Evolutionary conservation across 192 early-diverging fungal species (phyloP), one percentile per base, ranked within the genome.

Genomic region (Spizellomyces sp.): DNA sequence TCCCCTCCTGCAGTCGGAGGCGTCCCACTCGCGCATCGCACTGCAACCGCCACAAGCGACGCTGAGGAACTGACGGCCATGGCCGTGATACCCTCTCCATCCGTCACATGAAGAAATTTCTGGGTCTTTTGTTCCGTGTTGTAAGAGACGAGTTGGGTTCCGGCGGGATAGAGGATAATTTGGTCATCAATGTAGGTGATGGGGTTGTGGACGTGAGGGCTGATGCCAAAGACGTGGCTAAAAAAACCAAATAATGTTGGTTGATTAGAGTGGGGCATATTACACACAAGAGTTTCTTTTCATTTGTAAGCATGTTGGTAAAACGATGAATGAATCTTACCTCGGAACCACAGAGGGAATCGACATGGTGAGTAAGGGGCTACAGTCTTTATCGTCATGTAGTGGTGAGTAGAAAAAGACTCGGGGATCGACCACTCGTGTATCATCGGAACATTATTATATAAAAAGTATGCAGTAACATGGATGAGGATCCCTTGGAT

Each of bases 81-180:
- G 19, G 77, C 73, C 46, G 73, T 77, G 66, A 86, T 81, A 15
- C 58, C 75, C 10, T 81, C 80, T 46, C 76, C 81, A 21, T 86
- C 83, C 43, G 36, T 36, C 45, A 87, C 52, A n/a, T 73, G 22
- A 17, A 83, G 48, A 57, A 87, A 83, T 15, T 71, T 59, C 63
- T 87, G 86, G n/a, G 66, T 74, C 65, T 80, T 81, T 62, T 84
- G 78, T 64, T 87, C 86, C 8, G 77, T 73, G 66, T 86, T 87
- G 78, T 83, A 87, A 9, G 69, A 58, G 15, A 84, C 74, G 48
- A 87, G 66, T 45, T 84, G 78, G 9, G 77, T 74, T 6, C 84
- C 83, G 8, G 84, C 80, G 5, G 84, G 82, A 62, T 87, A 87
- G 50, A 83, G 45, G 36, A 86, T 43, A 1, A 80, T 79, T 60